phyloP scores from a whole-genome alignment of 768 basidiomycete genomes.

The Boletales sp. region DNA sequence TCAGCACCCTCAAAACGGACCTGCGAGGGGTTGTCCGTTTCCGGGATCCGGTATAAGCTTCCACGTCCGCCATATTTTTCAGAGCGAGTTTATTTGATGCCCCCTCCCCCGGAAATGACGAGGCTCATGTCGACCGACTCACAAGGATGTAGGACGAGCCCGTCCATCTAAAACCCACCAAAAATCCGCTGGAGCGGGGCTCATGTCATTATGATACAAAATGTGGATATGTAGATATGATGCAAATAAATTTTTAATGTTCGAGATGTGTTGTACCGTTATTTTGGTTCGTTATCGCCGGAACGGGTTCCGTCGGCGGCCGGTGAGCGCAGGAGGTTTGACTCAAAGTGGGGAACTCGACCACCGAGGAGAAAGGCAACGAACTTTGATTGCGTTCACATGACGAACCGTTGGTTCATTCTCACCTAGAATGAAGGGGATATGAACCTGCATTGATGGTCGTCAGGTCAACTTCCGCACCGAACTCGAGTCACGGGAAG shows the following conservation, averaged over 20 bases:
- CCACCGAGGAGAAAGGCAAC: background rate
- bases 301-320: background rate
- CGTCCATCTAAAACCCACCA: background rate
- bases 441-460: conserved; percentile 14
- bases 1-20: conserved; percentile 5
- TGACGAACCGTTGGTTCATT: no score
- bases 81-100: no score
- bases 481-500: background rate
- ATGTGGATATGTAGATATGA: no score
- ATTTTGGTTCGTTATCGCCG: conserved; percentile 20
- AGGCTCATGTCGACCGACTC: background rate
- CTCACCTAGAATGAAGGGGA: no score
- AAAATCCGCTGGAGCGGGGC: background rate
- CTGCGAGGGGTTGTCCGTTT: background rate
- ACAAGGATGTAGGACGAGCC: background rate
- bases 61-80: no score
- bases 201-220: background rate
- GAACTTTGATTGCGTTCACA: no score
- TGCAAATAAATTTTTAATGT: background rate
- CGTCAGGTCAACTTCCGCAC: conserved; percentile 12
- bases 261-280: conserved; percentile 12
- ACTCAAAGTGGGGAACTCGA: conserved; percentile 1
- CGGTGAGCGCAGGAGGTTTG: background rate
- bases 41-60: background rate
- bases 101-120: background rate